Base-by-base conservation (phyloP, 2,329 filamentous ascomycete genomes). In the Coniochaeta sp. region DNA sequence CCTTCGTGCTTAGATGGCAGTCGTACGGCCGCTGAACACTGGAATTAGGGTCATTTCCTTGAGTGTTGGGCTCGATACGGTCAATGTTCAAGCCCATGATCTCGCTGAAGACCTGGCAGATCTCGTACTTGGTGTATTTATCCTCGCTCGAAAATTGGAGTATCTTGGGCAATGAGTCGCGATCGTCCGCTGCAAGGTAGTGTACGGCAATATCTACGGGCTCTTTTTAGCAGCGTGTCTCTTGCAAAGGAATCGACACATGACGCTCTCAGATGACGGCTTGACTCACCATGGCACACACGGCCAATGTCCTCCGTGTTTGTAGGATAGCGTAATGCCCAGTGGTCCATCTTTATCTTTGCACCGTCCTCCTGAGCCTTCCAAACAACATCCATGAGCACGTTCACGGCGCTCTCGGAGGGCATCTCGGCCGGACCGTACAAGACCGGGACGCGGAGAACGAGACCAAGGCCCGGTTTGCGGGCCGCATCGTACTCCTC, bases 121-220 rank as follows among this genome's bases (percentile, higher is more conserved):
- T 96, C 72, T 93, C 87, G 72, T 93, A 96, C 77, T 96, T 96
- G 55, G 92, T 96, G 79, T 88, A 89, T 65, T 81, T 84, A 66
- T 96, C 90, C 73, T 96, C 91, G 54, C 90, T 91, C 3, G 89
- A 90, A 75, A 96, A 96, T 59, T 97, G 92, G 19, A 96, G 79
- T 50, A 92, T 83, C 31, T 70, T 76, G 0, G 92, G 92, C 43
- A 96, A 75, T 17, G 76, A 70, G 12, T 77, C 71, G 58, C 79
- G 75, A 40, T 82, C 77, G 43, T 71, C 68, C 14, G 77, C 73
- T 4, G 71, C 73, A 59, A 89, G 77, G 68, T 93, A 95, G 68
- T 89, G 87, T 63, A 79, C 79, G 1, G 89, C 84, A 56, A 95
- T 77, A 66, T 96, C 90, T 86, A 40, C n/a, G n/a, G n/a, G n/a